Percentiles rank a stretch among this genome's conserved stretches.
Evolutionary conservation across 2,329 filamentous ascomycete genomes (phyloP).

Genomic region (Neonectria hederae): DNA sequence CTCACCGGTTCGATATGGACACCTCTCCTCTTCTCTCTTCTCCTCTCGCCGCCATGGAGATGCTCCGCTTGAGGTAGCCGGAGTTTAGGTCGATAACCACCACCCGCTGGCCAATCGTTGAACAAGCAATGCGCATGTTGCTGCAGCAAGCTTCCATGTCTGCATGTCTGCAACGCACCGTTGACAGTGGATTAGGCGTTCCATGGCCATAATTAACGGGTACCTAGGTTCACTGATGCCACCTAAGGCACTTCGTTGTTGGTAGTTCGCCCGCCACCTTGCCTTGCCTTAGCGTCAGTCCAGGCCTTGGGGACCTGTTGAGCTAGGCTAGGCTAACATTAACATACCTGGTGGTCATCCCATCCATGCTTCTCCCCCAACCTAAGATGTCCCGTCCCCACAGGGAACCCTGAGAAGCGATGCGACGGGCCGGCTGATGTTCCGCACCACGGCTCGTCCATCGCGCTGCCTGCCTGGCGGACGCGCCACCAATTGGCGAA

Average conservation of each 20-base stretch:
- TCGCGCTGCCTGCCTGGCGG: conserved; percentile 12
- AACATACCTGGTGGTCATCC: background rate
- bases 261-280: conserved; percentile 15
- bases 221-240: conserved; percentile 19
- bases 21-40: background rate
- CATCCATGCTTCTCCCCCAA: conserved; percentile 1
- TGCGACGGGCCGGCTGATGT: conserved; percentile 15
- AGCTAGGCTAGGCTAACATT: too few relatives aligned
- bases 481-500: conserved; percentile 14
- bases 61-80: background rate
- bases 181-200: background rate
- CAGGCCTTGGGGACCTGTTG: background rate
- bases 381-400: conserved; percentile 7
- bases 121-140: conserved; percentile 23
- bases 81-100: conserved; percentile 2
- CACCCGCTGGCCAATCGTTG: conserved; percentile 16
- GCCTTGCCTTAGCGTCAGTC: conserved; percentile 7
- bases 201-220: background rate
- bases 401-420: background rate
- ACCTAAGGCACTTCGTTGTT: conserved; percentile 20
- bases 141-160: conserved; percentile 6
- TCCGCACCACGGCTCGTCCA: conserved; percentile 10
- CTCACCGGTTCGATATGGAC: background rate
- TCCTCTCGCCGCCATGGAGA: background rate
- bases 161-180: conserved; percentile 12